These are phyloP conservation scores for Alternaria postmessia DNA, from an alignment of 2,329 filamentous ascomycete species.

Conservation along the genomic window DNA sequence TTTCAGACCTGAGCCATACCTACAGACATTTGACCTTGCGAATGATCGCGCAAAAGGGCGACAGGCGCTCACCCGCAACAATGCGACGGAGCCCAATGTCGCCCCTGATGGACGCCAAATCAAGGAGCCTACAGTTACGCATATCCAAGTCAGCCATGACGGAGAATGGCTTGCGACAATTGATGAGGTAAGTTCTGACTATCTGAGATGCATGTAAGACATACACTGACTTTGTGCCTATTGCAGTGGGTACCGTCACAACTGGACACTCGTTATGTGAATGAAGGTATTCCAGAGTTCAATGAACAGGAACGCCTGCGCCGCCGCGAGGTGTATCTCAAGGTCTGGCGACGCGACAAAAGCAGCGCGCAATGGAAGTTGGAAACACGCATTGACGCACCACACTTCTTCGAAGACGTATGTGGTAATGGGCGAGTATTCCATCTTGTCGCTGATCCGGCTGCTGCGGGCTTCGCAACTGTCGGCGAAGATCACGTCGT, in stretches of 20 bases:
- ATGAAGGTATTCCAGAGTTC: conserved; percentile 51
- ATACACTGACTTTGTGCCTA: not conserved
- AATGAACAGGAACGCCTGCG: conserved; percentile 55
- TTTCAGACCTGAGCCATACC: conserved; percentile 61
- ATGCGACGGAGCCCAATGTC: conserved; percentile 81
- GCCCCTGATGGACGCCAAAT: conserved; percentile 76
- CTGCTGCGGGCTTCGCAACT: conserved; percentile 77
- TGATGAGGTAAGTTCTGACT: conserved; percentile 65
- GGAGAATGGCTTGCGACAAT: conserved; percentile 91
- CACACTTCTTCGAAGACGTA: conserved; percentile 68
- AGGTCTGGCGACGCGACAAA: conserved; percentile 80
- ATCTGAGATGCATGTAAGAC: not conserved
- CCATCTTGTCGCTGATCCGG: conserved; percentile 75
- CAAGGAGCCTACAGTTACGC: conserved; percentile 78
- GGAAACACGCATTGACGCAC: conserved; percentile 81
- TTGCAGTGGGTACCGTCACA: conserved; percentile 74
- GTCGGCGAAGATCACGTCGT: conserved; percentile 81
- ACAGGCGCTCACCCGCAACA: conserved; percentile 88
- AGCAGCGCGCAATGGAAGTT: conserved; percentile 69
- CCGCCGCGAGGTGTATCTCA: conserved; percentile 79
- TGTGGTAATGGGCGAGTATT: conserved; percentile 67
- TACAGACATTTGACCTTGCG: conserved; percentile 89
- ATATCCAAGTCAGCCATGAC: conserved; percentile 78
- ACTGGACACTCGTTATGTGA: conserved; percentile 70
- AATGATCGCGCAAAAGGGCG: conserved; percentile 80